A percentile compares a stretch with the other conserved stretches of the same genome.
Evolutionary conservation across 371 early-diverging fungal genomes (phyloP).

Genomic region (Rhizopus stolonifer): DNA sequence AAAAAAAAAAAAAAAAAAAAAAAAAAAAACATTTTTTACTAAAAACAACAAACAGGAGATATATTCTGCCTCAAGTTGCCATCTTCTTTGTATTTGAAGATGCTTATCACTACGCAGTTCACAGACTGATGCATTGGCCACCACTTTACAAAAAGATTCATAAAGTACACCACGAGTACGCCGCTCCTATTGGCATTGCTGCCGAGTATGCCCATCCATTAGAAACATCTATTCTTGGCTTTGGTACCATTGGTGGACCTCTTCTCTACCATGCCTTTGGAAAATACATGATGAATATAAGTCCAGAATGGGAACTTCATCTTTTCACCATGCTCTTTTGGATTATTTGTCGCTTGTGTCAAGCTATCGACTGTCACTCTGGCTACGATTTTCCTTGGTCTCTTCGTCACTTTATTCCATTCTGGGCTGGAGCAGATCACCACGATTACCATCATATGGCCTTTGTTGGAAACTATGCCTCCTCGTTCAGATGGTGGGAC

Average conservation of each 20-base stretch:
- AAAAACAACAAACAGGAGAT: slow-evolving; percentile 28
- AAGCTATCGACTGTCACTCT: slow-evolving; percentile 90
- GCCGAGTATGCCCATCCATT: slow-evolving; percentile 88
- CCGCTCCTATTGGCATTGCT: slow-evolving; percentile 86
- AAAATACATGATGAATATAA: slow-evolving; percentile 9
- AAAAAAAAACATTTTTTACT: neutral
- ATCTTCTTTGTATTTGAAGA: slow-evolving; percentile 85
- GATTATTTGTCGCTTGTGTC: slow-evolving; percentile 76
- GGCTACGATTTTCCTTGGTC: slow-evolving; percentile 96
- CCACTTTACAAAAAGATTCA: slow-evolving; percentile 87
- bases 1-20: neutral
- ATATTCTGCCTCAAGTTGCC: slow-evolving; percentile 50
- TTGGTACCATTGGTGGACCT: slow-evolving; percentile 78
- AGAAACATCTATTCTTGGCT: slow-evolving; percentile 75
- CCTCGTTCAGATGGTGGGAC: slow-evolving; percentile 86
- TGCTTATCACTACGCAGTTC: slow-evolving; percentile 78
- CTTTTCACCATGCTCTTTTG: slow-evolving; percentile 78
- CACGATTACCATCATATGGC: slow-evolving; percentile 84
- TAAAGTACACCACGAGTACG: slow-evolving; percentile 92
- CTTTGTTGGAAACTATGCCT: slow-evolving; percentile 82
- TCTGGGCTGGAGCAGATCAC: slow-evolving; percentile 82
- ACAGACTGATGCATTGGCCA: slow-evolving; percentile 86
- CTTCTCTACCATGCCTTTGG: slow-evolving; percentile 40
- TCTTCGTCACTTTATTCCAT: slow-evolving; percentile 72
- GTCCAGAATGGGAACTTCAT: slow-evolving; percentile 65